phyloP scores from a whole-genome alignment of 2,329 filamentous ascomycete genomes.

The Aurifilum marmelostoma region DNA sequence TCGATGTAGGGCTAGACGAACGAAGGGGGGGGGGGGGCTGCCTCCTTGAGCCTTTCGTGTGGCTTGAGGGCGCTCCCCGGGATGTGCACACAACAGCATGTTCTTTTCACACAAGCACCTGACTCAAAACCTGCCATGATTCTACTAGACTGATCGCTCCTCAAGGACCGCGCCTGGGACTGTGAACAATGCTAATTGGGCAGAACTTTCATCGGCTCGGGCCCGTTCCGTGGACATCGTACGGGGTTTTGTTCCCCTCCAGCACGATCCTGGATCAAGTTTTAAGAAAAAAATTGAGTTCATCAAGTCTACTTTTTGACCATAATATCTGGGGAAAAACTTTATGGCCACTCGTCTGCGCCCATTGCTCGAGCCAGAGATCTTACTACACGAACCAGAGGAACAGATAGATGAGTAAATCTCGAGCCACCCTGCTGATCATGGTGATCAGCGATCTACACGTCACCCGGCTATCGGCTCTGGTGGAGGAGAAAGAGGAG shows the following conservation, averaged over 20 bases:
- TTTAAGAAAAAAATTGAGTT: too few species aligned
- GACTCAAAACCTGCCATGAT: background rate
- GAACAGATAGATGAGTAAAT: background rate
- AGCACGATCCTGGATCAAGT: too few species aligned
- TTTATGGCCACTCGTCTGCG: background rate
- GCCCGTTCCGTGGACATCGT: background rate
- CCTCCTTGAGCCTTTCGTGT: background rate
- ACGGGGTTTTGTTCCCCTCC: background rate
- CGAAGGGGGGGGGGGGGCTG: too few species aligned
- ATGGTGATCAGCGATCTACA: background rate
- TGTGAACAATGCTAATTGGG: background rate
- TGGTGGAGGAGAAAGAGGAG: background rate
- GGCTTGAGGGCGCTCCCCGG: background rate
- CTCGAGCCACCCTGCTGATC: background rate
- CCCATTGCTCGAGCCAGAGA: background rate
- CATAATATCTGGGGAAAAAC: background rate
- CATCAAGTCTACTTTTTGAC: too few species aligned
- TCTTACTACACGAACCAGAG: background rate
- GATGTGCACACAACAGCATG: too few species aligned
- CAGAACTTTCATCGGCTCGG: background rate
- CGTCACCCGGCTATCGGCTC: background rate
- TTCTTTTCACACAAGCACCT: background rate
- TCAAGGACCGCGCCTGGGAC: background rate
- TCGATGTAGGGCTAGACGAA: background rate
- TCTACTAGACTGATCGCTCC: background rate